These are phyloP conservation scores for Botrytis squamosa DNA, from an alignment of 2,329 filamentous ascomycete genomes.

Conservation along the genomic window DNA sequence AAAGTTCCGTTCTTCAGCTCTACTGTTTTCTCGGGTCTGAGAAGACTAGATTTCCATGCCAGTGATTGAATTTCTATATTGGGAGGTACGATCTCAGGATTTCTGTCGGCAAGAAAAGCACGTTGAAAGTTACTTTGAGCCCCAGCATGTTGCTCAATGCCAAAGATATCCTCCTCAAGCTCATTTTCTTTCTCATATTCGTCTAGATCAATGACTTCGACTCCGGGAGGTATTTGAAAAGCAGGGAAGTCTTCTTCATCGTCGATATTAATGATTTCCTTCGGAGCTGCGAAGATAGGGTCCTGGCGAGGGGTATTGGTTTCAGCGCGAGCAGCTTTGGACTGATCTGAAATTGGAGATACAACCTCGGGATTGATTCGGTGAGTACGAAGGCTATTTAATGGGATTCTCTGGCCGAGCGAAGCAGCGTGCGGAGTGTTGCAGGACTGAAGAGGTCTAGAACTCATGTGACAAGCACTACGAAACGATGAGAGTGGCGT, in stretches of 20 bases:
- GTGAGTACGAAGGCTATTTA: neutral
- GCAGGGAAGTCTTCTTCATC: neutral
- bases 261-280: neutral
- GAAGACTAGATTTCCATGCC: neutral
- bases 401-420: neutral
- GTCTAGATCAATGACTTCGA: slow-evolving; percentile 8
- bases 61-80: slow-evolving; percentile 41
- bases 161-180: neutral
- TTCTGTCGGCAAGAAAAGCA: slow-evolving; percentile 25
- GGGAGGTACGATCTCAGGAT: slow-evolving; percentile 24
- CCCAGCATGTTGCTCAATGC: neutral
- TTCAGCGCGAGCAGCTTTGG: neutral
- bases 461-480: neutral
- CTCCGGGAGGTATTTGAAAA: neutral
- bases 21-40: slow-evolving; percentile 34
- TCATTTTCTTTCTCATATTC: neutral
- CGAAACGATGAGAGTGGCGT: neutral
- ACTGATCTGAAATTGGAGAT: neutral
- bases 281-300: neutral
- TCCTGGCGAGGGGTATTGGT: neutral
- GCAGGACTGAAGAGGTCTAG: neutral
- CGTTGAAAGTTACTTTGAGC: neutral
- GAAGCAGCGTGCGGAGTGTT: neutral
- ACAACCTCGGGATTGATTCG: too few species aligned
- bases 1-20: slow-evolving; percentile 38